phyloP scores from a whole-genome alignment of 164 flowering plant species.

The Aristolochia contorta region DNA sequence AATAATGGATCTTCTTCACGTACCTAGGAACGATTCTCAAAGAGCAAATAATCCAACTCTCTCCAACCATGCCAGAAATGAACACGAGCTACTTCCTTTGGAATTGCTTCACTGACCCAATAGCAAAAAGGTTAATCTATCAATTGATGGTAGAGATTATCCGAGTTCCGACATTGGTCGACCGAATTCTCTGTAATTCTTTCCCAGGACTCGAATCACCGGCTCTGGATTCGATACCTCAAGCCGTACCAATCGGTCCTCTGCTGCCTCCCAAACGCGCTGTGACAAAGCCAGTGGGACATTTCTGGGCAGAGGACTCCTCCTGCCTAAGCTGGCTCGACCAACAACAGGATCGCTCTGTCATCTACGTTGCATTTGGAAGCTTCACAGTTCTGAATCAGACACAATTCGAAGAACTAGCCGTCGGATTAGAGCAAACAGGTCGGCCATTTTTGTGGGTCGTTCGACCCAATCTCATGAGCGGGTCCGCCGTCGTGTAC shows the following conservation, averaged over 20 bases:
- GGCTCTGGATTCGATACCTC: neutral
- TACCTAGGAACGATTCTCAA: too few species aligned
- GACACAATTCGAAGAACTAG: slow-evolving; percentile 36
- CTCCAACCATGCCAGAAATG: slow-evolving; percentile 18
- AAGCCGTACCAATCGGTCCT: slow-evolving; percentile 8
- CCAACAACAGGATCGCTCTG: slow-evolving; percentile 7
- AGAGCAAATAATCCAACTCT: slow-evolving; percentile 18
- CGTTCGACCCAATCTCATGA: slow-evolving; percentile 21
- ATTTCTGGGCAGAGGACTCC: slow-evolving; percentile 11
- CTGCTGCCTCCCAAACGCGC: slow-evolving; percentile 1
- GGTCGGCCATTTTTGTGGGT: slow-evolving; percentile 47
- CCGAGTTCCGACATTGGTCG: neutral
- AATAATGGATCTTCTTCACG: too few species aligned
- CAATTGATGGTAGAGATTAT: neutral
- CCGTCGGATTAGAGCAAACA: slow-evolving; percentile 35
- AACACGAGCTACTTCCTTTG: slow-evolving; percentile 7
- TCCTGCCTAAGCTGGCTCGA: slow-evolving; percentile 10
- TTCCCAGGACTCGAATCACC: slow-evolving; percentile 10
- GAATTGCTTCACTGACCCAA: slow-evolving; percentile 7
- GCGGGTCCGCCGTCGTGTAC: slow-evolving; percentile 10
- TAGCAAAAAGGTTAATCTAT: neutral
- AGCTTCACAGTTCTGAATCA: slow-evolving; percentile 24
- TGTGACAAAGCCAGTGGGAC: neutral
- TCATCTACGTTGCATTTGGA: slow-evolving; percentile 16
- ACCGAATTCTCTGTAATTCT: slow-evolving; percentile 13